Base-by-base conservation (phyloP, 1,139 yeast genomes). In the Magnusiomyces ingens region DNA sequence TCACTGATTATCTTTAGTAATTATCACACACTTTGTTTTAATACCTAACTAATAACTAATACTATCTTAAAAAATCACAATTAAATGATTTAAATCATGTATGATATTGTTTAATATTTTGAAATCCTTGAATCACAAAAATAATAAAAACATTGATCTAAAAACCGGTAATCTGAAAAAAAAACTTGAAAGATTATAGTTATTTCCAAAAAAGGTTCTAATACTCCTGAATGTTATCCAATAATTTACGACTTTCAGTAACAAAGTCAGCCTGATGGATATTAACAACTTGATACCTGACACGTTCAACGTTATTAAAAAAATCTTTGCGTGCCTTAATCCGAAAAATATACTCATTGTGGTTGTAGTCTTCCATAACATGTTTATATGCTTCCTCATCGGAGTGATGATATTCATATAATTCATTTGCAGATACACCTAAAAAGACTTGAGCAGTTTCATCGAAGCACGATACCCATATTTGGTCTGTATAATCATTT, bases 381-480 rank as follows among this genome's bases (percentile, higher is more conserved):
- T 76, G 75, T 40, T 75, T 72, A 60, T 84, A 79, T 51, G 74
- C 73, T 2, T 67, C 71, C 17, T 75, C 76, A 50, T 77, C 78
- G 37, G 70, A 67, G 17, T 66, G 75, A 64, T 78, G 78, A 59
- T 81, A 64, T 48, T 74, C 73, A 53, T 77, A 70, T 58, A 91
- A 71, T 49, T 85, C 89, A 48, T 79, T 76, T 0, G 98, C 99
- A 37, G 81, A 71, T 47, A 75, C 71, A 2, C 90, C 93, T 53
- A 93, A 71, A 49, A 94, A 70, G 59, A 75, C 74, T 49, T 75
- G 76, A 0, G 95, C 98, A 60, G 85, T 86, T 38, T 85, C 93
- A 67, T 93, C 96, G 66, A 94, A 94, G 54, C 87, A 75, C 0
- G 95, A 85, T 38, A 87, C 73, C 96, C 97, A 90, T 58, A 90